phyloP scores from a whole-genome alignment of 768 basidiomycete species.

The Lenzites betulinus region DNA sequence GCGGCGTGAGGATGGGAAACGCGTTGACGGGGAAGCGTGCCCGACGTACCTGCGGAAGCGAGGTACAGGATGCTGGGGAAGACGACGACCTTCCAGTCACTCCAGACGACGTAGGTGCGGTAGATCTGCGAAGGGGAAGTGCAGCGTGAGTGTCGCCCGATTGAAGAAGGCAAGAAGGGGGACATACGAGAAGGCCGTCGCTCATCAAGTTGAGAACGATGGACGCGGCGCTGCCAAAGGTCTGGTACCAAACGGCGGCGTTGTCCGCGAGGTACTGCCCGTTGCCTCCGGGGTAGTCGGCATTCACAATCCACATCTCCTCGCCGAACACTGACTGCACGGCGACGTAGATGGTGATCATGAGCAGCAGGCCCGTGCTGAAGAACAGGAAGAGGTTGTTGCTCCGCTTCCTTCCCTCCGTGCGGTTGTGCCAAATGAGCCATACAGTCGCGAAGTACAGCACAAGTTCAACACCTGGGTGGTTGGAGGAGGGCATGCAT shows the following conservation, averaged over 20 bases:
- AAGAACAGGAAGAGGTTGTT: conserved; percentile 25
- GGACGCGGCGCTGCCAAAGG: not conserved
- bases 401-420: conserved; percentile 1
- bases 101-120: conserved; percentile 14
- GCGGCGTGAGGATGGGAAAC: not conserved
- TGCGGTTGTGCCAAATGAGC: conserved; percentile 17
- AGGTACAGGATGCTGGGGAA: conserved; percentile 11
- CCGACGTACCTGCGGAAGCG: conserved; percentile 5
- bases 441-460: conserved; percentile 24
- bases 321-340: conserved; percentile 33
- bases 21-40: too few relatives aligned
- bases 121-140: conserved; percentile 7
- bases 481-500: not conserved
- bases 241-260: conserved; percentile 15
- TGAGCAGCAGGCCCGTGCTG: conserved; percentile 29
- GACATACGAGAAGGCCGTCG: conserved; percentile 40
- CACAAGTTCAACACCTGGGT: conserved; percentile 27
- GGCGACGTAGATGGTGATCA: conserved; percentile 36
- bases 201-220: conserved; percentile 32
- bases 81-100: conserved; percentile 1
- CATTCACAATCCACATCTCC: conserved; percentile 39
- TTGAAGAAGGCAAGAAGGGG: not conserved
- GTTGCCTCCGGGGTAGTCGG: conserved; percentile 37
- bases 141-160: not conserved
- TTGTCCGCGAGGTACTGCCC: conserved; percentile 33